These are phyloP conservation scores for Cucurbita ficifolia DNA, from an alignment of 306 rosid species.

Conservation along the genomic window DNA sequence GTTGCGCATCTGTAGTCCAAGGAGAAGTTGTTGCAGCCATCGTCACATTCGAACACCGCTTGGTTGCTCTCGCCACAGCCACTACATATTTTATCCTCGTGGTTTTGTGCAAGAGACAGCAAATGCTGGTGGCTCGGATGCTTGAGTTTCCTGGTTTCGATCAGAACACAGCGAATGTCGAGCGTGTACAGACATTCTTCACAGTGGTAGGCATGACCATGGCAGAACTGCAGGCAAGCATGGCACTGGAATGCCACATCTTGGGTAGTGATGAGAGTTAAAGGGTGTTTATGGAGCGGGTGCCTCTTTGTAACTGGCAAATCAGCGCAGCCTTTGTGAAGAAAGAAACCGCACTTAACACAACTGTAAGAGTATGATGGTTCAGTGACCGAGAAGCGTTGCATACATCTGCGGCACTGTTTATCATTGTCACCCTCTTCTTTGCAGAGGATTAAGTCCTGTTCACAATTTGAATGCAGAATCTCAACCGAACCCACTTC, in stretches of 20 bases:
- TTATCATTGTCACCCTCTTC: background rate
- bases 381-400: background rate
- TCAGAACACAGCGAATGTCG: background rate
- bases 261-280: background rate
- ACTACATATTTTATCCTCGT: background rate
- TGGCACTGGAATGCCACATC: background rate
- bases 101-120: background rate
- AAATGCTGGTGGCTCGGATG: background rate
- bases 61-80: background rate
- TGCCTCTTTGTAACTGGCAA: background rate
- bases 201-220: background rate
- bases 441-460: background rate
- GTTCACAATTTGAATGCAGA: background rate
- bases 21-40: conserved; percentile 1
- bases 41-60: background rate
- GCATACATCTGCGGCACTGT: background rate
- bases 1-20: conserved; percentile 1
- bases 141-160: background rate
- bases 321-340: background rate
- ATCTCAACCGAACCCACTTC: background rate
- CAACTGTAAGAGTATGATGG: background rate
- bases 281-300: background rate
- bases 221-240: background rate
- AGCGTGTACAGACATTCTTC: background rate
- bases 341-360: background rate